Base-by-base conservation (phyloP, 306 rosid species). In the Prunus padus region DNA sequence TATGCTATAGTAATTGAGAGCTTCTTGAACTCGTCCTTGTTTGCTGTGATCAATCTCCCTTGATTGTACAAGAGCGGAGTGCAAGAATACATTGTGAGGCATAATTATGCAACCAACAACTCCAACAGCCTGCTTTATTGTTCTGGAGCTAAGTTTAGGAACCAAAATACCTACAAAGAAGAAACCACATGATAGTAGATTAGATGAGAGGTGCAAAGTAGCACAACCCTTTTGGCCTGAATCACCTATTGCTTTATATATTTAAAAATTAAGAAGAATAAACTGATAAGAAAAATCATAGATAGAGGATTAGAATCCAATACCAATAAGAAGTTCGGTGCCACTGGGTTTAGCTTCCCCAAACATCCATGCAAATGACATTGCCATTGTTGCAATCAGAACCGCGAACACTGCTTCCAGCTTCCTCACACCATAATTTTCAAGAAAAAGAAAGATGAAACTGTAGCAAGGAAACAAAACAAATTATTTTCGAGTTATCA, bases 361-460 rank as follows among this genome's bases (percentile, higher is more conserved):
- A 82, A 92, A 96, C 98, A 96, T 92, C 99, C 99, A 96, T 1
- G 99, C 99, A 84, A 96, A 96, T 19, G 99, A 77, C 45, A 96
- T 16, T 7, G 93, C 99, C 99, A 96, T 96, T 18, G 87, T 68
- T 13, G 84, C 99, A 77, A 96, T 96, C 2, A 96, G 96, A 74
- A 96, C 87, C 25, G 98, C 98, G 26, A 96, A 96, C 76, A 90
- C 93, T 3, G 97, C 97, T 79, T 96, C 99, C 83, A 96, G 79
- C 82, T 92, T 96, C 89, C 98, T 85, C 82, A 92, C 99, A 23
- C 99, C 99, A 73, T 96, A 96, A 76, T 90, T 96, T 91, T 95
- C 99, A 69, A 92, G 91, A 51, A 96, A 85, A 30, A 96, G 98
- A 69, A 96, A 96, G 74, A 96, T 85, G 69, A 96, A 96, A 82